Evolutionary conservation across 129 eudicot species (phyloP).

Genomic region (Cynara cardunculus): DNA sequence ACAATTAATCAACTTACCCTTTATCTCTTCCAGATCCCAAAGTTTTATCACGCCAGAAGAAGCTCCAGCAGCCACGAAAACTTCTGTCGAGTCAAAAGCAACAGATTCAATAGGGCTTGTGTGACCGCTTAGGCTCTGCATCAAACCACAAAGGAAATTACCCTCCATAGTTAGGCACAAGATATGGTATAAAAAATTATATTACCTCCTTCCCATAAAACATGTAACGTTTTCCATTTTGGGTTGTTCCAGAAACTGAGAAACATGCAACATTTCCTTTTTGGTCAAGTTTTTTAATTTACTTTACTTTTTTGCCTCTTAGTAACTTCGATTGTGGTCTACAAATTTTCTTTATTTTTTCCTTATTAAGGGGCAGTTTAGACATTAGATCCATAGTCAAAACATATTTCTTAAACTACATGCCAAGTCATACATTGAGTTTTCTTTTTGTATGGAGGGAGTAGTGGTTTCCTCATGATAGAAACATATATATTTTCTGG

Average conservation of each 20-base stretch:
- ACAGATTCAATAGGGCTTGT: conserved; percentile 96
- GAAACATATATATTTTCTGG: background rate
- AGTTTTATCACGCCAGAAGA: conserved; percentile 81
- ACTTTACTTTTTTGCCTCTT: background rate
- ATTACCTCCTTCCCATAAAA: background rate
- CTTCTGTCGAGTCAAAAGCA: conserved; percentile 81
- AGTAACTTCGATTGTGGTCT: background rate
- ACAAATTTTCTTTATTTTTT: background rate
- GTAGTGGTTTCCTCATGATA: background rate
- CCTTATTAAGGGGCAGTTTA: background rate
- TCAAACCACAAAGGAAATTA: conserved; percentile 2
- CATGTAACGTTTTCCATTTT: background rate
- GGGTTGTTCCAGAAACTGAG: background rate
- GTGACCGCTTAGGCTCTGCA: conserved; percentile 88
- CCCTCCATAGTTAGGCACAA: background rate
- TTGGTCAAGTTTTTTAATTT: background rate
- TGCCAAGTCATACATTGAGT: background rate
- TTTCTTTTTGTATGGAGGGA: background rate
- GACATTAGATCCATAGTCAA: background rate
- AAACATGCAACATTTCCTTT: background rate
- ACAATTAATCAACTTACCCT: conserved; percentile 44
- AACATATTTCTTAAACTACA: background rate
- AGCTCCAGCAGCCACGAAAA: conserved; percentile 88
- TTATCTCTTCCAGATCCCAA: conserved; percentile 94
- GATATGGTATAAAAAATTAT: background rate